A percentile compares a stretch with the other conserved stretches of the same genome.
Conservation (phyloP, 2,329 filamentous ascomycete genomes). For the Leptographium flavum region DNA sequence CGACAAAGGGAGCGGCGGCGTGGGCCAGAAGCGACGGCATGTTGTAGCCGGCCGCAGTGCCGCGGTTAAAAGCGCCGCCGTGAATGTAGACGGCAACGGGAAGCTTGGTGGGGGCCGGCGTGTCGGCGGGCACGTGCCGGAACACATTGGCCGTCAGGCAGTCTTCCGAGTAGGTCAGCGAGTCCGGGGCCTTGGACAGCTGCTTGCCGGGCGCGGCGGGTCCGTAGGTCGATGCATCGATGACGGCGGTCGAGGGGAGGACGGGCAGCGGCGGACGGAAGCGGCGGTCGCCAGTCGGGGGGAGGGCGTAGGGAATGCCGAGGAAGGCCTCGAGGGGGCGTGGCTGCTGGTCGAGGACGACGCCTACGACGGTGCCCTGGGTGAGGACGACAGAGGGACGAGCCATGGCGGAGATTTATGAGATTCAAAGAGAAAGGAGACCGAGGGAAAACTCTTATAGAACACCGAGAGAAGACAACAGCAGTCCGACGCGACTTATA, state of each 20-base stretch:
- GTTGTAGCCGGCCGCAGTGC: background rate
- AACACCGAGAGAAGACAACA: no score
- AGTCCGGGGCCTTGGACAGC: background rate
- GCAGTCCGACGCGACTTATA: no score
- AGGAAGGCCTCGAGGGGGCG: slow-evolving; percentile 21
- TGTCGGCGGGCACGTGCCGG: slow-evolving; percentile 25
- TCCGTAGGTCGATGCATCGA: slow-evolving; percentile 28
- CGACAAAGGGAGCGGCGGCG: slow-evolving; percentile 1
- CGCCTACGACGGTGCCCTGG: slow-evolving; percentile 1
- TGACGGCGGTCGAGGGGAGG: slow-evolving; percentile 23
- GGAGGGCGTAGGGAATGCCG: slow-evolving; percentile 40
- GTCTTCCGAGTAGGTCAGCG: slow-evolving; percentile 27
- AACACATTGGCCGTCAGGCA: slow-evolving; percentile 49
- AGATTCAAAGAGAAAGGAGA: background rate
- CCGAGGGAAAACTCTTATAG: no score
- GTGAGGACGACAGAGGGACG: background rate
- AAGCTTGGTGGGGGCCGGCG: slow-evolving; percentile 1
- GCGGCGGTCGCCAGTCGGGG: slow-evolving; percentile 23
- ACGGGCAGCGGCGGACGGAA: slow-evolving; percentile 8
- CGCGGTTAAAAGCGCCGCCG: slow-evolving; percentile 18
- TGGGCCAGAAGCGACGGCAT: background rate
- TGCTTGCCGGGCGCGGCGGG: slow-evolving; percentile 10
- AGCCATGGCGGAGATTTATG: no score
- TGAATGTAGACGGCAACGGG: slow-evolving; percentile 47
- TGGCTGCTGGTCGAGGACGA: slow-evolving; percentile 21